Base-by-base conservation (phyloP, 495 filamentous ascomycete genomes). In the Talaromyces liani region DNA sequence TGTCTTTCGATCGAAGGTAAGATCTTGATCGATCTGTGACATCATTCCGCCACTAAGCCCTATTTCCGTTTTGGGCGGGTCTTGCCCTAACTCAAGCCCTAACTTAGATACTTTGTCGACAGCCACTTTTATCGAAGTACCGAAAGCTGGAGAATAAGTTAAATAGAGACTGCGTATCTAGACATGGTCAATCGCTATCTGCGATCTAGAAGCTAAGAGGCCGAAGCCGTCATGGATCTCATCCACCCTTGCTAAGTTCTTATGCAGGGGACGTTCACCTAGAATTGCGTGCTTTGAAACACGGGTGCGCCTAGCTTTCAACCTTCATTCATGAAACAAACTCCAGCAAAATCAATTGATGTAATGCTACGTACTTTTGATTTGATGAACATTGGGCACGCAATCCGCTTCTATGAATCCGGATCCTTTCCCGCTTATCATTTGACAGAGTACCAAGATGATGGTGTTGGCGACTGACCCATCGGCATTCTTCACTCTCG, bases 401-500 rank as follows among this genome's bases (percentile, higher is more conserved):
- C 36, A 41, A 41, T 41, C 12, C 14, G 36, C 2, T 12, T 16
- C 36, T 9, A 16, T n/a, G 36, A 41, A 41, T 16, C 36, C 9
- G 2, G 36, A 41, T 41, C 4, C 4, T 16, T 14, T 41, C 36
- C 9, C 9, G 1, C 33, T 36, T 41, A 6, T 41, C 14, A 9
- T 6, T 33, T 10, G 31, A 33, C 31, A 33, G 31, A 36, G 8
- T 3, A 36, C 10, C 33, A 36, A 36, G 33, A 12, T 36, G 10
- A 36, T 36, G 9, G 10, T 36, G 36, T 41, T 16, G 34, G 55
- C 45, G 12, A 60, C 24, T 57, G 33, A 16, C 9, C 39, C 61
- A 22, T 56, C 58, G 1, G 62, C 20, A n/a, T 65, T 22, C n/a
- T 58, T 34, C 9, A 60, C 63, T 29, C 69, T 67, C 22, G 64